A percentile compares a stretch with the other conserved stretches of the same genome.
phyloP scores from a whole-genome alignment of 208 protist species.

The Entamoeba moshkovskii region DNA sequence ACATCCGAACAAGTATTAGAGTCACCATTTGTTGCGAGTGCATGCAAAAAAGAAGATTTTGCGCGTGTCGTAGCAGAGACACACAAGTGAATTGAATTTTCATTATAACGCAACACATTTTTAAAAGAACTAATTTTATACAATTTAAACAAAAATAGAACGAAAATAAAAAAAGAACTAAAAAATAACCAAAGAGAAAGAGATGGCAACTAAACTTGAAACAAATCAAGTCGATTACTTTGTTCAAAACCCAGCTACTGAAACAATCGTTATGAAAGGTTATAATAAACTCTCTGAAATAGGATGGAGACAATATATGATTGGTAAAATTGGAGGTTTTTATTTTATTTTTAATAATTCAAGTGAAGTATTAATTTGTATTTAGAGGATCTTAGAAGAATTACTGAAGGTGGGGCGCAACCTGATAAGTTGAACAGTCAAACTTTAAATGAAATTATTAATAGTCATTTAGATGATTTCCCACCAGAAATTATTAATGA shows the following conservation, averaged over 20 bases:
- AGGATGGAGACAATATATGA: background rate
- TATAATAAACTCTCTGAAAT: background rate
- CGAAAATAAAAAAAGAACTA: too few species aligned
- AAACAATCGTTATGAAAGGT: background rate
- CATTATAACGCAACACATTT: too few species aligned
- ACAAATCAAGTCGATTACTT: background rate
- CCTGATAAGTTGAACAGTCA: background rate
- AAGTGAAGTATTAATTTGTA: background rate
- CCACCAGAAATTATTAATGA: background rate
- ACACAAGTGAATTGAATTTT: background rate
- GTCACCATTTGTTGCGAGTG: constrained; percentile 13
- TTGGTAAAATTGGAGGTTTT: background rate
- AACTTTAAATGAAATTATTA: background rate
- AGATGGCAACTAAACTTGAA: background rate
- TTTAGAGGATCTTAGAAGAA: background rate
- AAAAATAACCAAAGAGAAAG: background rate
- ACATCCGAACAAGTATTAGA: constrained; percentile 25
- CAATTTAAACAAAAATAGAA: too few species aligned
- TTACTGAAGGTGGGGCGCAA: background rate
- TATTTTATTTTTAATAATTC: background rate
- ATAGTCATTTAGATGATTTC: background rate
- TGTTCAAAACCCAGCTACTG: background rate
- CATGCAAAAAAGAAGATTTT: background rate
- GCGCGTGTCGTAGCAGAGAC: background rate
- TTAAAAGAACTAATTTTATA: too few species aligned